Percentiles rank a stretch among this genome's conserved stretches.
These are phyloP conservation scores for Umbelopsis vinacea DNA, from an alignment of 192 early-diverging fungal species.

Conservation along the genomic window DNA sequence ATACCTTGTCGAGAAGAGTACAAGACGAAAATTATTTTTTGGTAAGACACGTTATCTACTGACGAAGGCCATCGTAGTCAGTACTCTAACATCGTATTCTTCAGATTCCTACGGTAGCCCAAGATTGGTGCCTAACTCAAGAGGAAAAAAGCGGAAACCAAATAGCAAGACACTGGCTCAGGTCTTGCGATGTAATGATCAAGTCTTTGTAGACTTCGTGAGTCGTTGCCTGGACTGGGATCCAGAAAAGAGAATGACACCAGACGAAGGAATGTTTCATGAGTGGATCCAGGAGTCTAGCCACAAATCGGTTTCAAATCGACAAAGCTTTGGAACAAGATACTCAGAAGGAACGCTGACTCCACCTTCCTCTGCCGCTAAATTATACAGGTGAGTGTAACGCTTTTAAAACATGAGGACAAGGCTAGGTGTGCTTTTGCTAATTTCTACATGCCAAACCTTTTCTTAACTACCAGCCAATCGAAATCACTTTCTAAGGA, in stretches of 20 bases:
- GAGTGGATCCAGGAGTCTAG: constrained; percentile 73
- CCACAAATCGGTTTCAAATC: constrained; percentile 9
- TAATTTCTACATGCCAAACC: neutral
- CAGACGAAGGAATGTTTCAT: constrained; percentile 84
- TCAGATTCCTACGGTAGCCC: constrained; percentile 62
- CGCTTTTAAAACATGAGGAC: neutral
- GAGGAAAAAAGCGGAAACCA: constrained; percentile 88
- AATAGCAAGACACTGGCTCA: constrained; percentile 79
- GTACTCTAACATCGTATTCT: constrained; percentile 26
- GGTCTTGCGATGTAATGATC: constrained; percentile 78
- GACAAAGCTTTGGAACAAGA: neutral
- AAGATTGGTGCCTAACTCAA: constrained; percentile 75
- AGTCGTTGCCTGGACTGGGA: constrained; percentile 88
- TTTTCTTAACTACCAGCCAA: neutral
- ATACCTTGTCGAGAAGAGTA: constrained; percentile 76
- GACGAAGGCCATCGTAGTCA: constrained; percentile 33
- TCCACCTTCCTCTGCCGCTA: constrained; percentile 11
- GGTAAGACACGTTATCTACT: constrained; percentile 54
- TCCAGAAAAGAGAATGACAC: constrained; percentile 84
- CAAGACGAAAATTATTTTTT: constrained; percentile 89
- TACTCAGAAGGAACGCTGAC: constrained; percentile 8
- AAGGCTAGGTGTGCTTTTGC: neutral
- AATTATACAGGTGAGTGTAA: constrained; percentile 6
- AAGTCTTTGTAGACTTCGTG: constrained; percentile 88
- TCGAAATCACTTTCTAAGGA: constrained; percentile 15